Conservation (phyloP, 352 stramenopile species). For the Phytophthora meadii region DNA sequence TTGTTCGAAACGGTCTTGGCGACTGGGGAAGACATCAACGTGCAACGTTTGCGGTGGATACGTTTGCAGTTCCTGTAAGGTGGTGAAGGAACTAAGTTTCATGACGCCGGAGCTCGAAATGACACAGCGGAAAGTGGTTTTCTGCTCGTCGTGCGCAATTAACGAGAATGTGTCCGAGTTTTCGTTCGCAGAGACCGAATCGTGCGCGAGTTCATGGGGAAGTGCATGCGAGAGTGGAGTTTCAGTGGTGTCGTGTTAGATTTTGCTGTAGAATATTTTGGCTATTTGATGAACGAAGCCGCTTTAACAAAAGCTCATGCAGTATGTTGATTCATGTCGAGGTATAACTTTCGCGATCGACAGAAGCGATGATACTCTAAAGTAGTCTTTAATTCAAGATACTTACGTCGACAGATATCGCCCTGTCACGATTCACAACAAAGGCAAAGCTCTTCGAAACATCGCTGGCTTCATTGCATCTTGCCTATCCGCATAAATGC, state of each 20-base stretch:
- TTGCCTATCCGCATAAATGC: conserved; percentile 6
- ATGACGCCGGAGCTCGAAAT: conserved; percentile 37
- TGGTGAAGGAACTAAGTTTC: conserved; percentile 38
- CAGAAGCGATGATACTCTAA: too few relatives aligned
- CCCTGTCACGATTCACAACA: not conserved
- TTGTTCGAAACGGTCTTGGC: conserved; percentile 15
- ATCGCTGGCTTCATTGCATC: conserved; percentile 1
- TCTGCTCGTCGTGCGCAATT: conserved; percentile 35
- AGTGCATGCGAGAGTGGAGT: not conserved
- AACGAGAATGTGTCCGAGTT: conserved; percentile 8
- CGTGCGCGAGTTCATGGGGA: conserved; percentile 3
- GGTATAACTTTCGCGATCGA: not conserved
- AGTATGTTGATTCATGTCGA: too few relatives aligned
- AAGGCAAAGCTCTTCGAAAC: conserved; percentile 4
- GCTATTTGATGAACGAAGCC: too few relatives aligned
- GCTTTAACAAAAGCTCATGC: not conserved
- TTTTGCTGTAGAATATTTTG: too few relatives aligned
- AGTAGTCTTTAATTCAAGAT: too few relatives aligned
- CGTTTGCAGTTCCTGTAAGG: conserved; percentile 35
- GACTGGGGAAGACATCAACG: conserved; percentile 5
- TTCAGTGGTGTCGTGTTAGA: too few relatives aligned
- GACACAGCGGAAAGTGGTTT: conserved; percentile 42
- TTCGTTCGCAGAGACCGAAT: conserved; percentile 2
- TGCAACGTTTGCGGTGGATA: conserved; percentile 37
- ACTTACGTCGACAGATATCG: too few relatives aligned